Conservation (phyloP, 169 alveolate species). For the Prorocentrum cordatum region DNA sequence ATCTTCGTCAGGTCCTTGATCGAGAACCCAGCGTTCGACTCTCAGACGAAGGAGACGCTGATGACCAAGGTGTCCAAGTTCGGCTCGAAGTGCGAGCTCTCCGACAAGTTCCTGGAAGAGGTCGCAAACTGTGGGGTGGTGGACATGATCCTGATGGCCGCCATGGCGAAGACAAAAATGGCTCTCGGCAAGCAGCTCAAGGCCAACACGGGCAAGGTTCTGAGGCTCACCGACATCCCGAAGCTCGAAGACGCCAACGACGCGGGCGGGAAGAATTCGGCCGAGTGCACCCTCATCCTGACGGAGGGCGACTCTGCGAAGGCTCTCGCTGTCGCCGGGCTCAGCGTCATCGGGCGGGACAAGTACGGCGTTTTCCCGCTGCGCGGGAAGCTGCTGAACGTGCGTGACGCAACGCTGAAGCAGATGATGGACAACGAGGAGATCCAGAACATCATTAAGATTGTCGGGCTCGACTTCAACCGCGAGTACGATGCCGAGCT, state of each 20-base stretch:
- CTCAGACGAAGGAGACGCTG: slow-evolving; percentile 77
- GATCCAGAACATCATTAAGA: slow-evolving; percentile 91
- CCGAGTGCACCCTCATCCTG: slow-evolving; percentile 93
- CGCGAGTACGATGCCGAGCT: slow-evolving; percentile 46
- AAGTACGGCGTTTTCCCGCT: slow-evolving; percentile 98
- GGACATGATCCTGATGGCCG: slow-evolving; percentile 77
- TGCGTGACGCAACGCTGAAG: slow-evolving; percentile 94
- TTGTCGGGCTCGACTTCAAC: slow-evolving; percentile 88
- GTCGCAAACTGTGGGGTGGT: slow-evolving; percentile 81
- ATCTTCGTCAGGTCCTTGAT: slow-evolving; percentile 94
- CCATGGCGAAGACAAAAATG: slow-evolving; percentile 74
- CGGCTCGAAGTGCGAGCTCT: slow-evolving; percentile 85
- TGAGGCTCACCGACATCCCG: slow-evolving; percentile 89
- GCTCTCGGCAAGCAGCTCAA: slow-evolving; percentile 72
- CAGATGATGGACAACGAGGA: slow-evolving; percentile 93
- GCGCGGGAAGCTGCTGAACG: slow-evolving; percentile 97
- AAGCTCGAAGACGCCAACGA: slow-evolving; percentile 98
- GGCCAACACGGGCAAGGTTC: slow-evolving; percentile 65
- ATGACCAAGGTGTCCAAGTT: slow-evolving; percentile 80
- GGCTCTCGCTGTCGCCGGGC: slow-evolving; percentile 88
- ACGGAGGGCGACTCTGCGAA: slow-evolving; percentile 99
- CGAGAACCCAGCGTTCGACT: slow-evolving; percentile 98
- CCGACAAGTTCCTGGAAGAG: slow-evolving; percentile 79
- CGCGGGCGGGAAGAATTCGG: slow-evolving; percentile 79
- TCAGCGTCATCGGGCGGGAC: slow-evolving; percentile 97